These are phyloP conservation scores for Colletotrichum sp. DNA, from an alignment of 2,329 filamentous ascomycete genomes.

Conservation along the genomic window DNA sequence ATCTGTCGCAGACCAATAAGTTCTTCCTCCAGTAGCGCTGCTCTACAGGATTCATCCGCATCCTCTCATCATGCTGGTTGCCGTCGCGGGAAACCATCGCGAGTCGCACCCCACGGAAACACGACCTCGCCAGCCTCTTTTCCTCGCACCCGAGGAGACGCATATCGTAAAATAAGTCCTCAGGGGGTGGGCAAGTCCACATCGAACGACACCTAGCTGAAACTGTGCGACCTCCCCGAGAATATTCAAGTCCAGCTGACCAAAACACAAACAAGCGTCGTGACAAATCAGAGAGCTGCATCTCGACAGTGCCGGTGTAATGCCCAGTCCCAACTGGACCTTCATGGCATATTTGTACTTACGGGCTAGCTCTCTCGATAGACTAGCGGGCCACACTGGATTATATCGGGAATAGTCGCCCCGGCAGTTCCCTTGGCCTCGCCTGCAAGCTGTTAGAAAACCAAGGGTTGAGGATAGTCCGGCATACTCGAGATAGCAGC, in stretches of 20 bases:
- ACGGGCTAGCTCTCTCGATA: background rate
- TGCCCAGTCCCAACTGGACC: background rate
- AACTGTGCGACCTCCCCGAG: slow-evolving; percentile 6
- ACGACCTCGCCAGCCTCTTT: background rate
- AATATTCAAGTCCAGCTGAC: slow-evolving; percentile 12
- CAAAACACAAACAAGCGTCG: background rate
- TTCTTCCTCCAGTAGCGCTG: background rate
- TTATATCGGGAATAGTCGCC: background rate
- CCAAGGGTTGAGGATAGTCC: background rate
- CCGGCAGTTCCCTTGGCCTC: background rate
- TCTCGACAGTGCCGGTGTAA: background rate
- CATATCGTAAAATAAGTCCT: background rate
- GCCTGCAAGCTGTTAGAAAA: background rate
- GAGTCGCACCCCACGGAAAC: background rate
- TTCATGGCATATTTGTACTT: background rate
- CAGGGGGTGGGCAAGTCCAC: slow-evolving; percentile 8
- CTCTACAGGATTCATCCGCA: background rate
- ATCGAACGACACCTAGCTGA: slow-evolving; percentile 16
- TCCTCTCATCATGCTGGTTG: background rate
- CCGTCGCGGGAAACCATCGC: background rate
- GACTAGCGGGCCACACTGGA: background rate
- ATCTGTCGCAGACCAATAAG: background rate
- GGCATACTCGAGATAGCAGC: background rate
- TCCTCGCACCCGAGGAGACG: background rate
- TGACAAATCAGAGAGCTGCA: slow-evolving; percentile 8